Percentiles rank a stretch among this genome's conserved stretches.
Evolutionary conservation across 495 filamentous ascomycete genomes (phyloP).

Genomic region (Lindgomyces ingoldianus): DNA sequence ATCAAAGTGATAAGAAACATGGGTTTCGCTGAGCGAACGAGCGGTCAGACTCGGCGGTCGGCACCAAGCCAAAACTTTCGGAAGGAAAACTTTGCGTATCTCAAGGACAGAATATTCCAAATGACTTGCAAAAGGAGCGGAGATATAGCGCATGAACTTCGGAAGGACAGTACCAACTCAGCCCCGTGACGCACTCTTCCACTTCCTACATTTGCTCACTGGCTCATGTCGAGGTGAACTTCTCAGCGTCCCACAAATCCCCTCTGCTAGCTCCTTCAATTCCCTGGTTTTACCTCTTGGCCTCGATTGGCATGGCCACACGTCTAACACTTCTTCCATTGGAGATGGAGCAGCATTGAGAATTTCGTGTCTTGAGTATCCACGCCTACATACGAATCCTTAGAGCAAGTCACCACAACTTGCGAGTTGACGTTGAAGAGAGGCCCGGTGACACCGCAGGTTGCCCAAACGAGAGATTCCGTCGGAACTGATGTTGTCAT

Average conservation of each 20-base stretch:
- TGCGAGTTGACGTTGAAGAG: constrained; percentile 19
- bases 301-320: neutral
- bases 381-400: constrained; percentile 15
- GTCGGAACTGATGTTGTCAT: constrained; percentile 1
- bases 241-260: neutral
- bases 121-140: neutral
- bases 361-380: constrained; percentile 29
- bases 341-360: constrained; percentile 16
- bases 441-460: constrained; percentile 21
- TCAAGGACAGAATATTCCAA: neutral
- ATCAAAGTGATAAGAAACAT: too few relatives aligned
- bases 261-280: neutral
- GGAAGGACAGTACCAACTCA: too few relatives aligned
- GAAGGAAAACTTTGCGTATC: neutral
- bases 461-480: constrained; percentile 16
- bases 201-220: too few relatives aligned
- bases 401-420: constrained; percentile 6
- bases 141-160: neutral
- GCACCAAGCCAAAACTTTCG: too few relatives aligned
- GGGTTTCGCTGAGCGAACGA: too few relatives aligned
- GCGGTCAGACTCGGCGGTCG: neutral
- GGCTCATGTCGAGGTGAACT: too few relatives aligned
- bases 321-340: constrained; percentile 15
- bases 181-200: too few relatives aligned
- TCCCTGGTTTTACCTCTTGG: neutral